phyloP scores from a whole-genome alignment of 2,329 filamentous ascomycete species.

The Clonostachys rosea region DNA sequence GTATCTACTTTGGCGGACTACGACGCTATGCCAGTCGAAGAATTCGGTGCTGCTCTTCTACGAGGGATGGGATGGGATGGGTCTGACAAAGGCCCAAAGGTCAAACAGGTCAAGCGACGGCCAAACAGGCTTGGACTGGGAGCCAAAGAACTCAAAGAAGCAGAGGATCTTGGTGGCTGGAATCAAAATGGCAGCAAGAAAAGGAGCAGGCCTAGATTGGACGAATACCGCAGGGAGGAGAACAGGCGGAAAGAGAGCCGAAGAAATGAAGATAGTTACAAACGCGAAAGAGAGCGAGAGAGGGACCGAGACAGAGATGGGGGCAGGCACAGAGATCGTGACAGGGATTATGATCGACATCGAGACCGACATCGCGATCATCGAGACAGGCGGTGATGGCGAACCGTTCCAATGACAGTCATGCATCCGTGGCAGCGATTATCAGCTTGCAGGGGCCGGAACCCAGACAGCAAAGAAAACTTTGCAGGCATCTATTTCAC shows the following conservation, averaged over 20 bases:
- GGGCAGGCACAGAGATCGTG: constrained; percentile 26
- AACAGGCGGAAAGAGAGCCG: constrained; percentile 36
- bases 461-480: no score
- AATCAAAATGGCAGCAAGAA: constrained; percentile 58
- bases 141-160: constrained; percentile 72
- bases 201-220: constrained; percentile 35
- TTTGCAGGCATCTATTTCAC: no score
- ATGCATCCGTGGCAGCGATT: no score
- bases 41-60: constrained; percentile 87
- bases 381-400: not conserved
- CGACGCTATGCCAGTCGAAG: constrained; percentile 83
- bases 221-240: constrained; percentile 43
- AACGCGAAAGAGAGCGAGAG: constrained; percentile 38
- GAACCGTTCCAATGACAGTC: no score
- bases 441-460: no score
- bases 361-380: constrained; percentile 7
- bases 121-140: constrained; percentile 84
- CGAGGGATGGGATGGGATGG: constrained; percentile 95
- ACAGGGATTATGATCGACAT: constrained; percentile 20
- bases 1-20: constrained; percentile 79
- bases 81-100: constrained; percentile 45
- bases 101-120: constrained; percentile 64
- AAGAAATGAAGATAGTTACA: constrained; percentile 39
- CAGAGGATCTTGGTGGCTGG: constrained; percentile 75
- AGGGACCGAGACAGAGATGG: constrained; percentile 29